Evolutionary conservation across 2,329 filamentous ascomycete species (phyloP).

Genomic region (Neonectria faginata): DNA sequence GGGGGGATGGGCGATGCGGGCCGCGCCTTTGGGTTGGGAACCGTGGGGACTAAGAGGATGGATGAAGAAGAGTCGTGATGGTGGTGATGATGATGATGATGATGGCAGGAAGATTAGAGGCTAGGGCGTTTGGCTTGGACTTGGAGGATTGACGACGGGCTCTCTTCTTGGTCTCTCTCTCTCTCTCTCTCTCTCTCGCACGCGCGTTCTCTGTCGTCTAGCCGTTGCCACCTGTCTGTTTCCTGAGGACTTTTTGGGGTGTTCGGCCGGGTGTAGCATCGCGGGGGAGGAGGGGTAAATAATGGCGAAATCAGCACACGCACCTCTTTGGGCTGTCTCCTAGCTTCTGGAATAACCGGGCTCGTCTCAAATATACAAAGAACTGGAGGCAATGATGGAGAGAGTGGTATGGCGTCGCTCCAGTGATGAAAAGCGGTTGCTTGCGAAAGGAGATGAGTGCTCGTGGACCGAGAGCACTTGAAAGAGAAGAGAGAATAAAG

Average conservation of each 20-base stretch:
- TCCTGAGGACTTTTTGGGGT: background rate
- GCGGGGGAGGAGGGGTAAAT: background rate
- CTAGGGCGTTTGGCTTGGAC: background rate
- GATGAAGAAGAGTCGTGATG: background rate
- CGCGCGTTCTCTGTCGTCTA: background rate
- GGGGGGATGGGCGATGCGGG: conserved; percentile 19
- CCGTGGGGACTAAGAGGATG: background rate
- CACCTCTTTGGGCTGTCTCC: background rate
- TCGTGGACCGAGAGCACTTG: background rate
- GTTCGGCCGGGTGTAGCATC: background rate
- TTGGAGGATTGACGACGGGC: background rate
- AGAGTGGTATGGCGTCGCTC: background rate
- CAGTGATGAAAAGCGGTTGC: background rate
- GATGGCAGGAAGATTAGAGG: background rate
- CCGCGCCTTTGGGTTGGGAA: conserved; percentile 22
- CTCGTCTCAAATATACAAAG: background rate
- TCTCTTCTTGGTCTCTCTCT: background rate
- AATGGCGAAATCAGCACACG: conserved; percentile 4
- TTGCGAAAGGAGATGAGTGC: background rate
- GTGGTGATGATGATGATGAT: background rate
- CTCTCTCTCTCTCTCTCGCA: background rate
- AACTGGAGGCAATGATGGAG: background rate
- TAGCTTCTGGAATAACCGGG: background rate
- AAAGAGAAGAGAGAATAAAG: background rate
- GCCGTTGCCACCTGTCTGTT: background rate